Evolutionary conservation across 768 basidiomycete species (phyloP).

Genomic region (Leccinum longicurvipes): DNA sequence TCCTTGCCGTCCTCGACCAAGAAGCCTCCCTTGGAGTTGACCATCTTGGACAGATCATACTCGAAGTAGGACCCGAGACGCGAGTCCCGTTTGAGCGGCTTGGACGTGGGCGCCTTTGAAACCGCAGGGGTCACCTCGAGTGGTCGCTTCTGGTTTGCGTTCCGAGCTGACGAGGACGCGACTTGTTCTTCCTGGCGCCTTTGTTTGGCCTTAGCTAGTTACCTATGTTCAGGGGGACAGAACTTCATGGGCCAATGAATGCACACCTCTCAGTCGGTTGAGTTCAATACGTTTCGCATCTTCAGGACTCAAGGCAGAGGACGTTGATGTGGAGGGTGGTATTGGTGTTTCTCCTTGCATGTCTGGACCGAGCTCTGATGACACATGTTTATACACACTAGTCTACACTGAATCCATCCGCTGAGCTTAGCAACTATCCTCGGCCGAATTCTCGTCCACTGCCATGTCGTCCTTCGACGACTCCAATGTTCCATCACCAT

Average conservation of each 20-base stretch:
- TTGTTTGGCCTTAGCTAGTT: conserved; percentile 70
- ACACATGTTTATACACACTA: conserved; percentile 11
- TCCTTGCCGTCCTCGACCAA: conserved; percentile 86
- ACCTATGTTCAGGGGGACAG: conserved; percentile 1
- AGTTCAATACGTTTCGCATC: conserved; percentile 71
- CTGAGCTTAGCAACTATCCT: conserved; percentile 5
- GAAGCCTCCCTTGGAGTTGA: conserved; percentile 96
- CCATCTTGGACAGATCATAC: conserved; percentile 95
- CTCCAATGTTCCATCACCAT: conserved; percentile 12
- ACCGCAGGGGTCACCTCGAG: conserved; percentile 53
- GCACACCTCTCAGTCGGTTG: conserved; percentile 70
- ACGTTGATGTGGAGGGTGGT: conserved; percentile 3
- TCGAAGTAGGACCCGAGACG: conserved; percentile 92
- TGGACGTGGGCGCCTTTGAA: conserved; percentile 60
- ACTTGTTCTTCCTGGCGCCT: conserved; percentile 58
- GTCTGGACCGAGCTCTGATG: conserved; percentile 9
- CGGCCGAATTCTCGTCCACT: conserved; percentile 20
- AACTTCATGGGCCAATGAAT: neutral
- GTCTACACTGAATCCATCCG: neutral
- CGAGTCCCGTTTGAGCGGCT: conserved; percentile 63
- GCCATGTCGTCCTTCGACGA: conserved; percentile 26
- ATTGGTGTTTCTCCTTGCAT: conserved; percentile 7
- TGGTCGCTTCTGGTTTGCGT: conserved; percentile 76
- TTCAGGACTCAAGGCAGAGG: conserved; percentile 54
- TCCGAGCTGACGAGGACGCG: conserved; percentile 44